Base-by-base conservation (phyloP, 805 yeast genomes). In the Candida schatavii region DNA sequence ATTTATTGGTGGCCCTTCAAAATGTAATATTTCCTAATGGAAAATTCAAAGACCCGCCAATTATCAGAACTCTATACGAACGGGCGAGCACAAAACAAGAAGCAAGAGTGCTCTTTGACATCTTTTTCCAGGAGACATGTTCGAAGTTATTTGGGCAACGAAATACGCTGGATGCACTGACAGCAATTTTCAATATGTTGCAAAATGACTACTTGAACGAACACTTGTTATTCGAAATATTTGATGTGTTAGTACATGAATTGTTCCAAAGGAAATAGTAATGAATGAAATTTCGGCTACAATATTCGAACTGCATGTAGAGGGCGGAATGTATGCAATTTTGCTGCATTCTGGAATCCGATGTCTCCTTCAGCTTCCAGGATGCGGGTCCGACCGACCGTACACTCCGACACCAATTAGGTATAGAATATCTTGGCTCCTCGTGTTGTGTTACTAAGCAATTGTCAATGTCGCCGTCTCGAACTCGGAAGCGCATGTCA, bases 121-220 rank as follows among this genome's bases (percentile, higher is more conserved):
- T 75, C 5, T 72, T 86, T 39, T 63, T 87, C 55, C 62, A 70
- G 17, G 95, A 86, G 42, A 65, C 81, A 0, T 78, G 85, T 41
- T 80, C 90, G 11, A 82, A 75, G 51, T 74, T 89, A 1, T 88
- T 90, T 44, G 97, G 97, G 0, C 57, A 70, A 3, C 59, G 77
- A 5, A 83, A 80, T 46, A 75, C 95, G 3, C 72, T 68, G 41
- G 70, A 67, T 43, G 96, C 96, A 0, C 74, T 85, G 5, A 61
- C 64, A 3, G 68, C 77, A 34, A 39, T 86, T 1, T 84, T 85
- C 57, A 74, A 73, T 9, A 74, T 85, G 78, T 46, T 86, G 4
- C 97, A 90, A 56, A 86, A 87, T 51, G 85, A 81, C 44, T 70
- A 72, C 20, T 62, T 90, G 44, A 85, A 85, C 56, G 71, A 78